Evolutionary conservation across 176 grass and related monocot species (phyloP).

Genomic region (Thinopyrum elongatum): DNA sequence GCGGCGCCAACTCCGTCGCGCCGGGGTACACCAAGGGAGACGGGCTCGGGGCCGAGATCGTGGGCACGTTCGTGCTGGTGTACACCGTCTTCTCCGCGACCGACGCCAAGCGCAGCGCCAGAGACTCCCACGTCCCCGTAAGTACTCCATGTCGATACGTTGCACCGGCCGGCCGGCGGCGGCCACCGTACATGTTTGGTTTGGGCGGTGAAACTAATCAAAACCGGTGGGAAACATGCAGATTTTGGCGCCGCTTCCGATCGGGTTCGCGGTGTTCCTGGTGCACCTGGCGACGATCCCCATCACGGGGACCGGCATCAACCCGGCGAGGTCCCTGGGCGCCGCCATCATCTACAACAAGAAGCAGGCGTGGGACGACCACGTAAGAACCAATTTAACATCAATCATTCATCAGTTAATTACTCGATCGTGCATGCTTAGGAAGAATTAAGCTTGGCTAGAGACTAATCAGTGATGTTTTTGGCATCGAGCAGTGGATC

Average conservation of each 20-base stretch:
- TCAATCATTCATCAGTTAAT: too few species aligned
- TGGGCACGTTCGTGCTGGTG: conserved; percentile 76
- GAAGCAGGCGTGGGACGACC: conserved; percentile 67
- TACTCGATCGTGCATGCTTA: too few species aligned
- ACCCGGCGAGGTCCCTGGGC: conserved; percentile 76
- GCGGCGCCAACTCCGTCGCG: conserved; percentile 68
- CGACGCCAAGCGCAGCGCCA: conserved; percentile 79
- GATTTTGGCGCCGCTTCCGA: conserved; percentile 80
- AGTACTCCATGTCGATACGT: neutral
- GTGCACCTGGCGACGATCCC: conserved; percentile 94
- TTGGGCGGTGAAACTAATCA: too few species aligned
- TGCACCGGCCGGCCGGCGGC: too few species aligned
- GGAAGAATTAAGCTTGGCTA: too few species aligned
- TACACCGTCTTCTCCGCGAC: conserved; percentile 93
- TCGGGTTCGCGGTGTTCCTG: conserved; percentile 90
- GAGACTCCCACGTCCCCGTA: conserved; percentile 79
- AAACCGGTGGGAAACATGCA: neutral
- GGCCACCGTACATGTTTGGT: too few species aligned
- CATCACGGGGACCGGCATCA: conserved; percentile 93
- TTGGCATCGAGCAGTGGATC: conserved; percentile 59
- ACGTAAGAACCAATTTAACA: conserved; percentile 33
- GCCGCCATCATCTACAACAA: conserved; percentile 89
- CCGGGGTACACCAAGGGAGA: conserved; percentile 69
- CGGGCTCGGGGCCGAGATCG: conserved; percentile 71
- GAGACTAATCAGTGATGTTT: too few species aligned